A percentile compares a stretch with the other conserved stretches of the same genome.
Conservation (phyloP, 164 flowering plant species). For the Stephania yunnanensis region DNA sequence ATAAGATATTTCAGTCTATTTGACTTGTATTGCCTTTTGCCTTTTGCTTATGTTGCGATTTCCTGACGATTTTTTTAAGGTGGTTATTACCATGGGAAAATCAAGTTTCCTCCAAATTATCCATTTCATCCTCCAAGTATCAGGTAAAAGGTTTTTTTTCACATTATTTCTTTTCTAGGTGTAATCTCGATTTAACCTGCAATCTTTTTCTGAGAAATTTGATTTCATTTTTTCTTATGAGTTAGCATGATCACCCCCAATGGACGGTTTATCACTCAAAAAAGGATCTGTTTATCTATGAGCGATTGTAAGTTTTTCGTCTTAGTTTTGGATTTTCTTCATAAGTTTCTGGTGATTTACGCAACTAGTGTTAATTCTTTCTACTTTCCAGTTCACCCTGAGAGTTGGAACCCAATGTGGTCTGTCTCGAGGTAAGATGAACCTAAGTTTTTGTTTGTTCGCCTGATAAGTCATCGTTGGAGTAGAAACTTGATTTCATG, state of each 20-base stretch:
- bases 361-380: neutral
- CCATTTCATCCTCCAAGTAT: constrained; percentile 98
- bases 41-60: no score
- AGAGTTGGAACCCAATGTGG: constrained; percentile 99
- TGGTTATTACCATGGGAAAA: constrained; percentile 74
- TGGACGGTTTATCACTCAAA: constrained; percentile 90
- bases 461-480: neutral
- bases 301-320: constrained; percentile 77
- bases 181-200: neutral
- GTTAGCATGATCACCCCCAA: constrained; percentile 95
- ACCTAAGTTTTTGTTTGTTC: neutral
- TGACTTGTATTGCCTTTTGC: no score
- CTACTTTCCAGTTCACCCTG: constrained; percentile 79
- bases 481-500: neutral
- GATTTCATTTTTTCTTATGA: constrained; percentile 1
- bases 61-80: no score
- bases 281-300: constrained; percentile 94
- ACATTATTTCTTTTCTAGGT: neutral
- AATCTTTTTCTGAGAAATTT: constrained; percentile 3
- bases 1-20: no score
- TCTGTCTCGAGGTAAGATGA: constrained; percentile 78
- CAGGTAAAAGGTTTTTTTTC: constrained; percentile 34
- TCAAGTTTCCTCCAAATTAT: constrained; percentile 91
- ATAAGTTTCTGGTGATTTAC: no score
- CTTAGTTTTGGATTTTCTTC: neutral